Base-by-base conservation (phyloP, 352 stramenopile species). In the Phytophthora cactorum region DNA sequence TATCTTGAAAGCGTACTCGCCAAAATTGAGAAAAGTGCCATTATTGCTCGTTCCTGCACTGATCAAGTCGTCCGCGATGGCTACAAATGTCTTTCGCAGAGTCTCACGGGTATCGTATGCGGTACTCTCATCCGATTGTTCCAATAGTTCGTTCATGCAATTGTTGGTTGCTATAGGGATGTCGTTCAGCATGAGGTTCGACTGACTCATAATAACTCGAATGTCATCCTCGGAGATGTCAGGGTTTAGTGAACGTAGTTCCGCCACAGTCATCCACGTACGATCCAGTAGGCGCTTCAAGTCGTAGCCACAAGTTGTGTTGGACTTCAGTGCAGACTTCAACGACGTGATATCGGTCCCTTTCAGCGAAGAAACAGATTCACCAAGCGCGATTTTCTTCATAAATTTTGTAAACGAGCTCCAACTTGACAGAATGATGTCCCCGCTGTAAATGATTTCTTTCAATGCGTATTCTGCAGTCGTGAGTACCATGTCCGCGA, bases 131-230 rank as follows among this genome's bases (percentile, higher is more conserved):
- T 77, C 46, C 7, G 60, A 73, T 34, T 70, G 46, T 7, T 43
- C 47, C 10, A 69, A 50, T 8, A 79, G 63, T 22, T 80, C 74
- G 31, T 59, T 49, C 45, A 84, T 72, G 15, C 75, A 75, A 51
- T 85, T 74, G 45, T 74, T 79, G 17, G 72, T 79, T 17, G 77
- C 72, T 2, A 75, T 72, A 2, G 82, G 82, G 27, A 88, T 78
- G 3, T 89, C 79, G 12, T 81, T 79, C 12, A 82, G 53, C 39
- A 88, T 67, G 27, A 87, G 54, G 17, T 84, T 62, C 32, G 79
- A 86, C n/a, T 69, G 56, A 17, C 73, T 77, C 66, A 72, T 70
- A 44, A 64, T 57, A 45, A 71, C 64, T 38, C 66, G 73, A 59
- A 73, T 78, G n/a, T 68, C 63, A 17, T 66, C 59, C 28, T 74